Base-by-base conservation (phyloP, 139 green algal species). In the Chlamydomonas asymmetrica region DNA sequence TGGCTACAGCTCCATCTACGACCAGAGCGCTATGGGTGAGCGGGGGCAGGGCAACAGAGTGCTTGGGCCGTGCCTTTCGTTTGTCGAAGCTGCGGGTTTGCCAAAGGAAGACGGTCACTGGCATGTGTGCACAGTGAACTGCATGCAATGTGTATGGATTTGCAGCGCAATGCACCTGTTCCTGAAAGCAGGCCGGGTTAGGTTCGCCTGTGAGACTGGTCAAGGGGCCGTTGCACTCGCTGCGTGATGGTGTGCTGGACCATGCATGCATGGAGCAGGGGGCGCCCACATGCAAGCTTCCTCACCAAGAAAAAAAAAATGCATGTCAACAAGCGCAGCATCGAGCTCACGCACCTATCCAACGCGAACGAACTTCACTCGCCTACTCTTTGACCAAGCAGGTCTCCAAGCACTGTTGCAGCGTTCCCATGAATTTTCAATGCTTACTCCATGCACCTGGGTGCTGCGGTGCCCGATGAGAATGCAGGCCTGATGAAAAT, bases 401-500 rank as follows among this genome's bases (percentile, higher is more conserved):
- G 13, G 13, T 10, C 45, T 16, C 45, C 13, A 13, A 16, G 13
- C 13, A 52, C 45, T 16, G 45, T 16, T 52, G 45, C 13, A 25
- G 13, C 45, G 13, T 10, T 52, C 18, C 13, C 45, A 52, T 16
- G 13, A 52, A 25, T 10, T 16, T 16, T 16, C 45, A 25, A 13
- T 16, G 45, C 45, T 16, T 10, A 16, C 45, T 16, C 61, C 10
- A 4, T n/a, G n/a, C 63, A 8, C 39, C 54, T 7, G 57, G 68
- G 70, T 29, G 40, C 61, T 6, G 31, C 50, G 4, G 67, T 68
- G 32, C 40, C 48, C 25, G 40, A 43, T 2, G 57, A 18, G 49
- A 50, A 22, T 10, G 31, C 22, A 9, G 70, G 70, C 4, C 23
- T 76, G 40, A 16, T 61, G 6, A 76, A 76, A 57, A 57, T 43